A percentile compares a stretch with the other conserved stretches of the same genome.
Evolutionary conservation across 2,329 filamentous ascomycete species (phyloP).

Genomic region (Cladorrhinum sp.): DNA sequence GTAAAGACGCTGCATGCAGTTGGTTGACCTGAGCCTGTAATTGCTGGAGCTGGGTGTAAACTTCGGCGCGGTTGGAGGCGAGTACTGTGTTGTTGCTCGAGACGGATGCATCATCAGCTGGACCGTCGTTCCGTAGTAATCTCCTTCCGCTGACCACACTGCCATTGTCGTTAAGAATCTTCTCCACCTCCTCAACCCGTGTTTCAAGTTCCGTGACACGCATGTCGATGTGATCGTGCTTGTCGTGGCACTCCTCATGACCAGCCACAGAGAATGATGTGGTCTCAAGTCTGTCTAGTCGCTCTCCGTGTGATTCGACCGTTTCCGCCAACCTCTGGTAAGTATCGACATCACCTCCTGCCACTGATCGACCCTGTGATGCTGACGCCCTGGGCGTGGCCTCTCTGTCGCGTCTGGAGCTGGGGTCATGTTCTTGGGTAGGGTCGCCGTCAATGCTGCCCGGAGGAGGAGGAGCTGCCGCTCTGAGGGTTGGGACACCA

Average conservation of each 20-base stretch:
- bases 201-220: conserved; percentile 68
- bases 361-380: conserved; percentile 14
- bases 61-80: conserved; percentile 42
- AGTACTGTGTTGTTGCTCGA: conserved; percentile 42
- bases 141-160: conserved; percentile 39
- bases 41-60: conserved; percentile 49
- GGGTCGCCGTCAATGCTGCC: not conserved
- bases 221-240: conserved; percentile 63
- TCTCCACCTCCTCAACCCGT: conserved; percentile 59
- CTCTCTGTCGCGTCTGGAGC: conserved; percentile 5
- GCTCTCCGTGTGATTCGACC: conserved; percentile 59
- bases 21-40: conserved; percentile 51
- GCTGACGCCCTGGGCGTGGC: conserved; percentile 13
- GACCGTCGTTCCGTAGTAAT: conserved; percentile 34
- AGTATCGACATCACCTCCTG: conserved; percentile 27
- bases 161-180: conserved; percentile 46
- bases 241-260: conserved; percentile 68
- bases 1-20: conserved; percentile 56
- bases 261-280: conserved; percentile 63
- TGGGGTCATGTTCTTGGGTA: conserved; percentile 8
- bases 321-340: conserved; percentile 48
- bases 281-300: conserved; percentile 67
- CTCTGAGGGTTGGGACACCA: conserved; percentile 32
- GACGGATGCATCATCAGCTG: conserved; percentile 44
- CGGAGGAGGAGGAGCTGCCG: conserved; percentile 9